Base-by-base conservation (phyloP, 495 filamentous ascomycete species). In the Xeromyces bisporus region DNA sequence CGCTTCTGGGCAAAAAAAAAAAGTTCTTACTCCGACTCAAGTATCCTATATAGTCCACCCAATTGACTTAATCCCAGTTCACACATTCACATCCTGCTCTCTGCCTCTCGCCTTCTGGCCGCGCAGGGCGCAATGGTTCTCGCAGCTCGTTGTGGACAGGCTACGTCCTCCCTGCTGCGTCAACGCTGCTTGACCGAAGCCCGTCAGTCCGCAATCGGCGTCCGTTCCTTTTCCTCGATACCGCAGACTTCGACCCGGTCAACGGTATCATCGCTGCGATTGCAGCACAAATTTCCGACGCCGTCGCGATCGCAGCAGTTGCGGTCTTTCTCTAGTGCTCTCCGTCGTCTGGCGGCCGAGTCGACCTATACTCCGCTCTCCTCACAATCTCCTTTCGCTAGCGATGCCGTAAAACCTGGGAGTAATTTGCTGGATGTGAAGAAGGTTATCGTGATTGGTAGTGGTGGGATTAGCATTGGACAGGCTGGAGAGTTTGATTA, bases 401-500 rank as follows among this genome's bases (percentile, higher is more conserved):
- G 83, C 54, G 86, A 84, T 33, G 78, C 71, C 29, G 71, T 96
- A 39, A 76, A 76, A 44, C 60, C 69, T 15, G 76, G 72, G 27
- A 66, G 60, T 37, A 67, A 84, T 42, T 52, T 79, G 28, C 76
- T 96, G 26, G 75, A 93, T 59, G 89, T 97, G 15, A 91, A 92
- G 65, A 96, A 94, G 61, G 84, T 92, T 5, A 65, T 96, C 12
- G 78, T 96, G 18, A 76, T 96, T 39, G 87, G 87, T 31, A 85
- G 77, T 56, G 89, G 89, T 56, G 89, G 89, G 56, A 69, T 97
- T 37, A 87, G 84, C 51, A 97, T 97, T 65, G 89, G 89, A 36
- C 89, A 97, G 58, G 89, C 89, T 35, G 89, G 89, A 58, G 89
- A 97, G 58, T 97, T 96, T 43, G 86, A 93, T 55, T 93, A 96